These are phyloP conservation scores for Phanerochaete sordida DNA, from an alignment of 768 basidiomycete species.

Conservation along the genomic window DNA sequence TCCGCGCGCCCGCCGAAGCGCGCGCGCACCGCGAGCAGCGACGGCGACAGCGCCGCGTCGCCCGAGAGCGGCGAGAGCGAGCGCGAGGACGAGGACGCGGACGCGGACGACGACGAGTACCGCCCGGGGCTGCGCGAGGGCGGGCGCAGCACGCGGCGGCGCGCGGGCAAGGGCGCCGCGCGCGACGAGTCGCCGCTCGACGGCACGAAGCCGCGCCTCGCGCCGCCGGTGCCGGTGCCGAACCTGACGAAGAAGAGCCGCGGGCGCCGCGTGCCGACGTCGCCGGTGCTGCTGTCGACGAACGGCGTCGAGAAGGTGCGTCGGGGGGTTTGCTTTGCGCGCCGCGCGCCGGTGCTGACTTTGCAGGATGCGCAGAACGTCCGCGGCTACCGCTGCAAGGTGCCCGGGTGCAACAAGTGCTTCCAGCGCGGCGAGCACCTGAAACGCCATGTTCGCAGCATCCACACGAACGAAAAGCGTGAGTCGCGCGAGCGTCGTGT, in stretches of 20 bases:
- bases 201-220: background rate
- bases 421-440: conserved; percentile 88
- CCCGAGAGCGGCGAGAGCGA: conserved; percentile 13
- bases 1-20: conserved; percentile 1
- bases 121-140: background rate
- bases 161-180: background rate
- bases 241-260: conserved; percentile 80
- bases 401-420: conserved; percentile 82
- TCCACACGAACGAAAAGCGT: conserved; percentile 94
- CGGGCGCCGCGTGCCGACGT: conserved; percentile 71
- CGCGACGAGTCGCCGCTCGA: background rate
- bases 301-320: conserved; percentile 25
- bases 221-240: conserved; percentile 43
- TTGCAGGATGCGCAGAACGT: conserved; percentile 12
- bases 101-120: conserved; percentile 12
- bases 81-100: conserved; percentile 8
- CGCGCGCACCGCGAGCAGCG: background rate
- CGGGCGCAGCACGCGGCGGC: background rate
- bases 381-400: conserved; percentile 63
- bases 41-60: background rate
- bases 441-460: conserved; percentile 83
- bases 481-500: conserved; percentile 30
- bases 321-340: background rate
- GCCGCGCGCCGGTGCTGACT: background rate
- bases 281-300: conserved; percentile 23